phyloP scores from a whole-genome alignment of 306 rosid genomes.

The Cyamopsis tetragonoloba region DNA sequence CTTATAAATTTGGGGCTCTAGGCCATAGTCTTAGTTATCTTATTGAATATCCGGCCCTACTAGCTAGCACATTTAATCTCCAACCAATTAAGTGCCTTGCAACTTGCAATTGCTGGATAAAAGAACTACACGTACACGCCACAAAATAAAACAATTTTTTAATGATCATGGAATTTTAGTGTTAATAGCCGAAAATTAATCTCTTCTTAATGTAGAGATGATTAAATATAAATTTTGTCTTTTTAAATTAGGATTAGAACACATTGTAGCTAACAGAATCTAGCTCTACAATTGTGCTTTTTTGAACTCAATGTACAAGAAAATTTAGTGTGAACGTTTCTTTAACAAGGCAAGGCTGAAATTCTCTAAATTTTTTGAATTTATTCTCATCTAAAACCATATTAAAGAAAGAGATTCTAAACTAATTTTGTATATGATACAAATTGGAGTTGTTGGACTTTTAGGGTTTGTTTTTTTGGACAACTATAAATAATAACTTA shows the following conservation, averaged over 20 bases:
- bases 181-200: no score
- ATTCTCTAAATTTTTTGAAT: not conserved
- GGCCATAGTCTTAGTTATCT: no score
- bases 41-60: no score
- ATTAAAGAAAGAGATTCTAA: not conserved
- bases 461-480: no score
- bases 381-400: not conserved
- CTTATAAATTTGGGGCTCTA: no score
- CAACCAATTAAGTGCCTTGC: not conserved
- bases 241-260: no score
- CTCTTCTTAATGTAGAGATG: no score
- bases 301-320: not conserved
- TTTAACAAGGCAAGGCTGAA: not conserved
- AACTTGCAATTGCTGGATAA: not conserved
- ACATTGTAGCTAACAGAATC: no score
- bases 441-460: constrained; percentile 14
- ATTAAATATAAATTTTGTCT: no score
- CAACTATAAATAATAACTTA: no score
- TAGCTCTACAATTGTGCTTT: no score
- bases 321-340: not conserved
- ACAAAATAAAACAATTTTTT: constrained; percentile 6
- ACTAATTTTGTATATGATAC: not conserved
- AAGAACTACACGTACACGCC: constrained; percentile 6
- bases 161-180: not conserved
- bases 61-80: constrained; percentile 12